phyloP scores from a whole-genome alignment of 495 filamentous ascomycete genomes.

The Penicillium ochrochloron region DNA sequence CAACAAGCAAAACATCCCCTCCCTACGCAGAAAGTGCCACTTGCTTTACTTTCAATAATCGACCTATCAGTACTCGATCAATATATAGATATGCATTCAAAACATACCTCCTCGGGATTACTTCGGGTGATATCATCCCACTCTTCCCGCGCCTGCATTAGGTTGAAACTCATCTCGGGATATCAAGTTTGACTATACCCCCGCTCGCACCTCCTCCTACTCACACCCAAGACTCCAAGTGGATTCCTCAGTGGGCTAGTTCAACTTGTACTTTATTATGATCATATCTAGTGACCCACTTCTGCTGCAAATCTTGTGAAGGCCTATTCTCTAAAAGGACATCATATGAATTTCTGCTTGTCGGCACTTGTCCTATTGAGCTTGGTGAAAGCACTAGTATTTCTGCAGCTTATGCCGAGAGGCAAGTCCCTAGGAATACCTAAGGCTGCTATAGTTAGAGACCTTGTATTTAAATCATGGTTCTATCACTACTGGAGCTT shows the following conservation, averaged over 20 bases:
- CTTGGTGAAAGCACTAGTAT: background rate
- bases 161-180: constrained; percentile 2
- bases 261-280: background rate
- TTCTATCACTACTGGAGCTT: too few relatives aligned
- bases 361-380: background rate
- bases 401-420: constrained; percentile 7
- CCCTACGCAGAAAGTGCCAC: background rate
- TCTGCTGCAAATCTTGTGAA: background rate
- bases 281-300: background rate
- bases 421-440: background rate
- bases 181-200: background rate
- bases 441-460: too few relatives aligned
- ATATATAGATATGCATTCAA: background rate
- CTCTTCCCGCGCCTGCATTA: background rate
- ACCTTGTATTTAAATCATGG: too few relatives aligned
- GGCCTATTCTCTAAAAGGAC: background rate
- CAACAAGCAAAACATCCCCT: background rate
- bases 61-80: background rate
- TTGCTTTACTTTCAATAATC: background rate
- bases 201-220: background rate
- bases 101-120: background rate
- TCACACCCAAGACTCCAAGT: background rate
- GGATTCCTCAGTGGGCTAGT: background rate
- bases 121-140: background rate
- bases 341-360: background rate